Conservation (phyloP, 495 filamentous ascomycete species). For the Penicillium argentinense region DNA sequence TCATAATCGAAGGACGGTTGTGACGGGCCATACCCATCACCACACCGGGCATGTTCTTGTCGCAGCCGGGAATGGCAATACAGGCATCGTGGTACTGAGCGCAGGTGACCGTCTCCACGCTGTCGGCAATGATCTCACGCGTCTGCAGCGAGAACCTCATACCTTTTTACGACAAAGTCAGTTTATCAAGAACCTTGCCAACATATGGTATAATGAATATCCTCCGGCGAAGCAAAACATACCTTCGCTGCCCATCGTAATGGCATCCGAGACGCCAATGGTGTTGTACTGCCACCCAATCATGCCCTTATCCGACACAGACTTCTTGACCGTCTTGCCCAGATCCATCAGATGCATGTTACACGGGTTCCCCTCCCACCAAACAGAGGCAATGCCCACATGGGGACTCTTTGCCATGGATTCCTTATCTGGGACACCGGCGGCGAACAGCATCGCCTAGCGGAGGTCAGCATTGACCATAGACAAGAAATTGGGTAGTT, state of each 20-base stretch:
- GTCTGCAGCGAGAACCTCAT: slow-evolving; percentile 98
- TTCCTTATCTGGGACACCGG: slow-evolving; percentile 79
- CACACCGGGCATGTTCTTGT: slow-evolving; percentile 97
- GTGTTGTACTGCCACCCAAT: slow-evolving; percentile 94
- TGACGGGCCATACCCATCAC: slow-evolving; percentile 85
- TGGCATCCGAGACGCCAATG: slow-evolving; percentile 88
- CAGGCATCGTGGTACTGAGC: slow-evolving; percentile 90
- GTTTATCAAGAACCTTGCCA: too few species aligned
- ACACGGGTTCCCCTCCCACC: slow-evolving; percentile 98
- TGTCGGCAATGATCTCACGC: slow-evolving; percentile 92
- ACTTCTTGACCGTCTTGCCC: slow-evolving; percentile 84
- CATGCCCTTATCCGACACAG: slow-evolving; percentile 80
- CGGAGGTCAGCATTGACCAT: slow-evolving; percentile 1
- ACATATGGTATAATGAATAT: too few species aligned
- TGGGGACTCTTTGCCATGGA: slow-evolving; percentile 90
- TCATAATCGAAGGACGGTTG: slow-evolving; percentile 82
- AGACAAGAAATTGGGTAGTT: background rate
- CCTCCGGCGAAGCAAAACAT: slow-evolving; percentile 15
- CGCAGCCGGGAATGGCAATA: slow-evolving; percentile 92
- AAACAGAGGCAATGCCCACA: slow-evolving; percentile 85
- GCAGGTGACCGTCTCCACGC: slow-evolving; percentile 88
- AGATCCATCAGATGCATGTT: slow-evolving; percentile 78
- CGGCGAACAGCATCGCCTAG: slow-evolving; percentile 94
- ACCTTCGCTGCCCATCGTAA: slow-evolving; percentile 97
- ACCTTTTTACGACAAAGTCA: too few species aligned